Conservation (phyloP, 345 rosid genomes). For the Aquilaria sinensis region DNA sequence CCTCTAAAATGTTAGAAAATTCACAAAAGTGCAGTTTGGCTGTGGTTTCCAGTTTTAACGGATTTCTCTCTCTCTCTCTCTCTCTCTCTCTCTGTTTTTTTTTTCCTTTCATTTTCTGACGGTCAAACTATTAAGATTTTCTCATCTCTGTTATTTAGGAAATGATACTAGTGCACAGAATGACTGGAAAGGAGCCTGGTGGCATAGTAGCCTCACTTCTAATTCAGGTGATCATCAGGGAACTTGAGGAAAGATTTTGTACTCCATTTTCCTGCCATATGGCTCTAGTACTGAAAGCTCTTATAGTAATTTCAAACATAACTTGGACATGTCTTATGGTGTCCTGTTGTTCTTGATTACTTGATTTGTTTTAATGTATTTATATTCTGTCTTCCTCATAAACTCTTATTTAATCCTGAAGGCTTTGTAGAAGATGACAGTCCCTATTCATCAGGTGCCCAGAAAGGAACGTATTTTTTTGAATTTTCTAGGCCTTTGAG, state of each 20-base stretch:
- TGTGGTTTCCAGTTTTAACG: too few species aligned
- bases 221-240: constrained; percentile 45
- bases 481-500: constrained; percentile 93
- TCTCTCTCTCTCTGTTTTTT: not conserved
- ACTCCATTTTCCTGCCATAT: too few species aligned
- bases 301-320: too few species aligned
- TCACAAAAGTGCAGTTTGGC: too few species aligned
- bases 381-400: not conserved
- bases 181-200: constrained; percentile 97
- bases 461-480: constrained; percentile 75
- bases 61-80: not conserved
- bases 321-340: not conserved
- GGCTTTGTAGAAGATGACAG: constrained; percentile 87
- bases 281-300: too few species aligned
- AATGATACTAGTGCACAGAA: constrained; percentile 90
- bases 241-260: too few species aligned
- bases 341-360: not conserved
- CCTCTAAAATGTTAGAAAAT: too few species aligned
- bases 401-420: constrained; percentile 13
- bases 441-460: constrained; percentile 62
- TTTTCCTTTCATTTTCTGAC: not conserved
- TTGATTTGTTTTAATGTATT: not conserved
- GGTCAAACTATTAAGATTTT: not conserved
- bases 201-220: constrained; percentile 74
- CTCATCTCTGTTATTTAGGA: constrained; percentile 32